Conservation (phyloP, 2,329 filamentous ascomycete species). For the Bipolaris bicolor region DNA sequence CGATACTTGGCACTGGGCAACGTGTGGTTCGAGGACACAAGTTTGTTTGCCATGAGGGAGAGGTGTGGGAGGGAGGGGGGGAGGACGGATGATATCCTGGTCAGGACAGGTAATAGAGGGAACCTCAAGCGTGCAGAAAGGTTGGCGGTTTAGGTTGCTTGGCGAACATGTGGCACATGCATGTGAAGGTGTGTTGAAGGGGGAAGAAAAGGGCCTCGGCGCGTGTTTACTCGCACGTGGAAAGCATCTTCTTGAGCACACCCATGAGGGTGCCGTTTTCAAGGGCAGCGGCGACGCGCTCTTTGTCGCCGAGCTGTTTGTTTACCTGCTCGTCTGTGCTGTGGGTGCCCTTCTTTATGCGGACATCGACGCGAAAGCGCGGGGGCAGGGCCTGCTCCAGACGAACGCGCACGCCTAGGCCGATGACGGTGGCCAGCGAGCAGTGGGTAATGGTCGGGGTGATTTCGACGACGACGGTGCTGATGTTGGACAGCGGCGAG, state of each 20-base stretch:
- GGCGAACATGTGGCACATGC: constrained; percentile 4
- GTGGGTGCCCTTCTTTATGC: constrained; percentile 96
- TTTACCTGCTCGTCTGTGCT: constrained; percentile 94
- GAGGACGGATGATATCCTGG: background rate
- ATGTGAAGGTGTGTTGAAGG: constrained; percentile 1
- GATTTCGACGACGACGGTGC: constrained; percentile 83
- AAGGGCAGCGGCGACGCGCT: constrained; percentile 89
- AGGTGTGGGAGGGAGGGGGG: background rate
- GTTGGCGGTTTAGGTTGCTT: background rate
- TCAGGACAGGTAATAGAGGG: background rate
- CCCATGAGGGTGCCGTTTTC: constrained; percentile 91
- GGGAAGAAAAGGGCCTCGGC: background rate
- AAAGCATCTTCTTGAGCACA: constrained; percentile 91
- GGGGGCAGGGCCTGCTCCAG: constrained; percentile 90
- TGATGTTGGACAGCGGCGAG: constrained; percentile 66
- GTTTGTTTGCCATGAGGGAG: background rate
- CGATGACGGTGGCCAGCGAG: constrained; percentile 94
- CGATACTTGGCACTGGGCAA: background rate
- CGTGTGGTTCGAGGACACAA: background rate
- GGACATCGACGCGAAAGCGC: constrained; percentile 88
- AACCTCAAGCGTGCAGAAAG: too few relatives aligned
- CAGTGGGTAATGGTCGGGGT: constrained; percentile 98
- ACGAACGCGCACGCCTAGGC: constrained; percentile 87
- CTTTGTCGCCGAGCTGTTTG: constrained; percentile 96
- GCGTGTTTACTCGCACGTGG: constrained; percentile 69